Conservation (phyloP, 208 protist genomes). For the Trypanosoma mega region DNA sequence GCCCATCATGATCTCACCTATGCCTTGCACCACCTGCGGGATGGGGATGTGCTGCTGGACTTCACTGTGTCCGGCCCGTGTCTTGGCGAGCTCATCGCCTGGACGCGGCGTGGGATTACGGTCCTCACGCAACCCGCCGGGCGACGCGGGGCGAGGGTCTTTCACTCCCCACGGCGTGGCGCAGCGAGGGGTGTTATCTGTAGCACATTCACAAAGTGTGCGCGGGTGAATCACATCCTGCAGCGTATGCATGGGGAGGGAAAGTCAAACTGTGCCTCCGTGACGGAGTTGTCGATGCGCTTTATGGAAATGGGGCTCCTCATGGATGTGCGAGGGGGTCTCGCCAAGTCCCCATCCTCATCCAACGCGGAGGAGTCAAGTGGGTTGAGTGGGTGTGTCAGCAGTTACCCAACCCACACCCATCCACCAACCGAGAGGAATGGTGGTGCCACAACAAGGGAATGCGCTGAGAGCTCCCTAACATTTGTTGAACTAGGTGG, state of each 20-base stretch:
- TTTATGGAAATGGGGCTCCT: conserved; percentile 66
- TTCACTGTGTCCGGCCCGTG: conserved; percentile 50
- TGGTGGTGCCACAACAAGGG: no score
- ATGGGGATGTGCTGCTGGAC: conserved; percentile 66
- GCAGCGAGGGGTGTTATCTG: conserved; percentile 36
- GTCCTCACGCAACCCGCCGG: conserved; percentile 54
- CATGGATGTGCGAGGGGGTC: no score
- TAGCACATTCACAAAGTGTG: conserved; percentile 47
- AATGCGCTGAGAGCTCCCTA: no score
- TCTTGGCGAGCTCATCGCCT: conserved; percentile 60
- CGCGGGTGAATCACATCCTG: conserved; percentile 59
- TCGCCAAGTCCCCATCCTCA: no score
- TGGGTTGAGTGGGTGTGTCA: no score
- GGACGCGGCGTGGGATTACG: conserved; percentile 48
- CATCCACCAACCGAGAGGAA: no score
- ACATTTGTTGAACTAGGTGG: no score
- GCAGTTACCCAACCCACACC: no score
- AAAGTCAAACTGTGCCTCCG: conserved; percentile 6
- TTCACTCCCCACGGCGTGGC: conserved; percentile 58
- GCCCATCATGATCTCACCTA: conserved; percentile 65
- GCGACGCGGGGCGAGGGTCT: conserved; percentile 32
- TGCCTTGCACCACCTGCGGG: conserved; percentile 55
- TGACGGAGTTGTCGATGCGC: conserved; percentile 49
- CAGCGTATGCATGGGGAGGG: conserved; percentile 21
- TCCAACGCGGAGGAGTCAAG: no score